These are phyloP conservation scores for Colletotrichum lupini DNA, from an alignment of 2,329 filamentous ascomycete species.

Conservation along the genomic window DNA sequence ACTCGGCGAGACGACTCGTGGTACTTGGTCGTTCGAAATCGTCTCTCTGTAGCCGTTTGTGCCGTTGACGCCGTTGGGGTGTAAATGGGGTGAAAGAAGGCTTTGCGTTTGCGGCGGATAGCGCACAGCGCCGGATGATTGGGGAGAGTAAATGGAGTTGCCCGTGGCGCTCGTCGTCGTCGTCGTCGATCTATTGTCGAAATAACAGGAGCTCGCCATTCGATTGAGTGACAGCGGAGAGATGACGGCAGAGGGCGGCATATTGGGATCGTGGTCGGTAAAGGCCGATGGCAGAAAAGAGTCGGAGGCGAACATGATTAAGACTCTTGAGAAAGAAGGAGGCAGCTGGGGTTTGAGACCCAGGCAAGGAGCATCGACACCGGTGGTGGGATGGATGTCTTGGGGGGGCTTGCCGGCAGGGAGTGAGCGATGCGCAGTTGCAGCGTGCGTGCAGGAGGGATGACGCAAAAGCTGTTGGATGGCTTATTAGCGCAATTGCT, in stretches of 20 bases:
- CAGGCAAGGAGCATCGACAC: slow-evolving; percentile 22
- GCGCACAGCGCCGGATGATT: slow-evolving; percentile 39
- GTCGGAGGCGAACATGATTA: slow-evolving; percentile 55
- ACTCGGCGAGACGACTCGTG: slow-evolving; percentile 34
- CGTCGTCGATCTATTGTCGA: slow-evolving; percentile 45
- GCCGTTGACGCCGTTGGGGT: slow-evolving; percentile 17
- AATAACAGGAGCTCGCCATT: slow-evolving; percentile 45
- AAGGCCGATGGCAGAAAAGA: slow-evolving; percentile 55
- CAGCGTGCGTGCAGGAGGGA: slow-evolving; percentile 13
- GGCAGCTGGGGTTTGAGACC: slow-evolving; percentile 3
- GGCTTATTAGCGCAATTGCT: slow-evolving; percentile 28
- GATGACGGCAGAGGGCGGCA: slow-evolving; percentile 48
- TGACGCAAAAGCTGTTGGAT: slow-evolving; percentile 33
- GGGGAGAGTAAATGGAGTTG: slow-evolving; percentile 38
- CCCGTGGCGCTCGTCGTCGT: slow-evolving; percentile 35
- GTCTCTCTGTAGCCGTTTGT: neutral
- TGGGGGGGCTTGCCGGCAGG: slow-evolving; percentile 10
- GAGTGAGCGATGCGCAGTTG: slow-evolving; percentile 13
- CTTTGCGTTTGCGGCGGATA: slow-evolving; percentile 36
- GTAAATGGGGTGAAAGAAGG: slow-evolving; percentile 40
- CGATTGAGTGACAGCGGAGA: slow-evolving; percentile 51
- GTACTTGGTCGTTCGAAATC: slow-evolving; percentile 22
- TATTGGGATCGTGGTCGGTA: slow-evolving; percentile 46
- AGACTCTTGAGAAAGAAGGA: slow-evolving; percentile 37
- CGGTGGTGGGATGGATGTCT: slow-evolving; percentile 19